Evolutionary conservation across 352 stramenopile genomes (phyloP).

Genomic region (Phytophthora citricola): DNA sequence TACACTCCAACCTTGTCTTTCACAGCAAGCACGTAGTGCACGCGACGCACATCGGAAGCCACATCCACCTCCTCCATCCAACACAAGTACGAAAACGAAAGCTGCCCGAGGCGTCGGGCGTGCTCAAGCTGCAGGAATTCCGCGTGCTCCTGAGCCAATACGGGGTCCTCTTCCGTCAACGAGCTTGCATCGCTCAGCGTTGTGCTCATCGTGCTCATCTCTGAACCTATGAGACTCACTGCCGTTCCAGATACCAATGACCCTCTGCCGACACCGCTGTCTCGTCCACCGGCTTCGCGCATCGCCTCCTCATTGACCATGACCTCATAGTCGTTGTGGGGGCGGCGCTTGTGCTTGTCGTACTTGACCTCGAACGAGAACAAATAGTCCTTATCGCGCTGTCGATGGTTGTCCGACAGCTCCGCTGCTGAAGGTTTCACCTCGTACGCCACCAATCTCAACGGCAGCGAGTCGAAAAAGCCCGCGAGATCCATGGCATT

Average conservation of each 20-base stretch:
- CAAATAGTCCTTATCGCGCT: conserved; percentile 75
- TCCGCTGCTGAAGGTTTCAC: conserved; percentile 18
- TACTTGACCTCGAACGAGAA: conserved; percentile 85
- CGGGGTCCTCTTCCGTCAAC: conserved; percentile 49
- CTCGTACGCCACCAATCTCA: conserved; percentile 82
- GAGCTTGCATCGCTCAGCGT: conserved; percentile 60
- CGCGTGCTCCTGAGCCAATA: conserved; percentile 40
- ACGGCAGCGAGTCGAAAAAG: conserved; percentile 81
- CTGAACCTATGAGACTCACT: conserved; percentile 37
- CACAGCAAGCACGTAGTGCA: conserved; percentile 73
- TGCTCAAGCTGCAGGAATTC: conserved; percentile 53
- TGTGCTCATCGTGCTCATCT: conserved; percentile 61
- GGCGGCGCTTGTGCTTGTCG: conserved; percentile 29
- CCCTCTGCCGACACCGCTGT: conserved; percentile 13
- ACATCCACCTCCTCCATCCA: conserved; percentile 85
- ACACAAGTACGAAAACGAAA: conserved; percentile 61
- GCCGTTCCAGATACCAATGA: conserved; percentile 24
- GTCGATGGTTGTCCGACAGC: conserved; percentile 46
- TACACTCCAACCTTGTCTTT: conserved; percentile 39
- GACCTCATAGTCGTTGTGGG: conserved; percentile 11
- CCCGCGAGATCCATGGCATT: conserved; percentile 76
- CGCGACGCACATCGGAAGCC: conserved; percentile 56
- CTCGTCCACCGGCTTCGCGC: conserved; percentile 8
- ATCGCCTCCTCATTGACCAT: conserved; percentile 18
- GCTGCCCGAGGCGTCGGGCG: conserved; percentile 44